Base-by-base conservation (phyloP, 225 moss, liverwort and hornwort genomes). In the Neckera pumila region DNA sequence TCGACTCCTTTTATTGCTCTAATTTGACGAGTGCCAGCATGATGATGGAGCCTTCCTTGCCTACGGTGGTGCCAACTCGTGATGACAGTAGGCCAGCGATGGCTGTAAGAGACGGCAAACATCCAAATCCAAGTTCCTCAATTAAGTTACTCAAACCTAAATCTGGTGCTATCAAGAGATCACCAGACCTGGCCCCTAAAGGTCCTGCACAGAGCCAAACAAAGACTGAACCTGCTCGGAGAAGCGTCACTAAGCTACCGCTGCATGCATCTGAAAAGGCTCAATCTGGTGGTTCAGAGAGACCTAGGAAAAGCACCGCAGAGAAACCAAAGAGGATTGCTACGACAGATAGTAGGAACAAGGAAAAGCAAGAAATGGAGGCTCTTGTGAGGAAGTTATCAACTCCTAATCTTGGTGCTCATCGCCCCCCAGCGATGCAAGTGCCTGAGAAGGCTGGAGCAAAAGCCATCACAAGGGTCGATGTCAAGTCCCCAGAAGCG, bases 321-420 rank as follows among this genome's bases (percentile, higher is more conserved):
- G 92, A 93, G 80, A 92, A 90, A 71, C 87, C 86, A 15, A 92
- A 78, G 84, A 84, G 80, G 56, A 73, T 80, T 59, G 42, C 43
- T 22, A 86, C 84, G 25, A 30, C 86, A 56, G 92, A 91, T 38
- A 91, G 87, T 81, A 91, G 90, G 86, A 92, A 86, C 84, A 87
- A 90, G 66, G 92, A 92, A 70, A 94, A 94, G 59, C 92, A 88
- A 79, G 92, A 94, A 85, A 92, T 94, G 94, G 92, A 92, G 89
- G 92, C 94, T 60, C 92, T 94, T 34, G 92, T 92, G 79, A 92
- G 90, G 54, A 92, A 90, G 86, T 86, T 94, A 80, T 92, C 94
- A 23, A 91, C 92, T 80, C 91, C 91, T 47, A 92, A 59, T 56
- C 82, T 88, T 89, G 88, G 87, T 83, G 86, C 87, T 74, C 90